Conservation (phyloP, 140 eudicot species). For the Ambrosia hybrid region DNA sequence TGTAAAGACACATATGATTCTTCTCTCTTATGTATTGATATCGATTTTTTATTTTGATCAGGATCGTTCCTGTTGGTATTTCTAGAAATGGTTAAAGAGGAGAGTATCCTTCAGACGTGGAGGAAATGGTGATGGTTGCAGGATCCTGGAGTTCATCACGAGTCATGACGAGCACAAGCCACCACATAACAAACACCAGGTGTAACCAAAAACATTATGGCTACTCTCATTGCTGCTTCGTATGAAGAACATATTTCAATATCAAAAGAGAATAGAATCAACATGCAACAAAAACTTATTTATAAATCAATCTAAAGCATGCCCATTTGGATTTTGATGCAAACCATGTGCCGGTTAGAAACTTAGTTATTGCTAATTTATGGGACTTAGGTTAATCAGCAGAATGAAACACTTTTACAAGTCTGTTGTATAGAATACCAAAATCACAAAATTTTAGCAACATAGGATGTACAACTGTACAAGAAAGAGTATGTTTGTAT, state of each 20-base stretch:
- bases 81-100: background rate
- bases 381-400: background rate
- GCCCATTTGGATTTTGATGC: background rate
- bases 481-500: background rate
- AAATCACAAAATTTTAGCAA: background rate
- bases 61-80: conserved; percentile 14
- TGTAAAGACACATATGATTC: background rate
- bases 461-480: background rate
- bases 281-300: no score
- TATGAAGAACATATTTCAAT: background rate
- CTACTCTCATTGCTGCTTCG: background rate
- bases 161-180: conserved; percentile 1
- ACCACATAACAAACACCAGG: background rate
- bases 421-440: background rate
- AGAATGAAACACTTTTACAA: background rate
- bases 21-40: background rate
- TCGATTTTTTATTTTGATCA: conserved; percentile 6
- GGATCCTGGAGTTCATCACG: background rate
- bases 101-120: conserved; percentile 11
- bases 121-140: conserved; percentile 15
- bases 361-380: background rate
- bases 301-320: no score
- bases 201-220: background rate
- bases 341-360: background rate
- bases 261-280: no score